Evolutionary conservation across 148 eudicot genomes (phyloP).

Genomic region (Heliosperma pusillum): DNA sequence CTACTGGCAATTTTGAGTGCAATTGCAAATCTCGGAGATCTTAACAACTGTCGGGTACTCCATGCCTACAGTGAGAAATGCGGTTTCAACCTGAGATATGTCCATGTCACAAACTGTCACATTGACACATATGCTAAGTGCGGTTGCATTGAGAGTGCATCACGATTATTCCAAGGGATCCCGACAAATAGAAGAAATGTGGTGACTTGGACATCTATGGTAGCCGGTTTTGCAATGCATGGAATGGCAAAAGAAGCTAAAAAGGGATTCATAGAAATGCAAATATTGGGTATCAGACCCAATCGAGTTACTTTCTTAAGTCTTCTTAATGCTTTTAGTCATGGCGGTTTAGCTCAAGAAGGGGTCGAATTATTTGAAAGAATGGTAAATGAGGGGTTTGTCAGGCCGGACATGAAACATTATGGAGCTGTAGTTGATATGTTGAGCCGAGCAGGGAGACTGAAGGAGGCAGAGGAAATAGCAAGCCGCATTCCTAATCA

Average conservation of each 20-base stretch:
- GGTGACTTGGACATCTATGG: constrained; percentile 66
- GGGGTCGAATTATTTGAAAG: constrained; percentile 50
- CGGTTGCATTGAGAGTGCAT: constrained; percentile 52
- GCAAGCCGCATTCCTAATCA: constrained; percentile 36
- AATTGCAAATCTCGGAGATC: constrained; percentile 42
- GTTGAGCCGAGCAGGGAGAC: constrained; percentile 62
- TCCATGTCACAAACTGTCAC: constrained; percentile 47
- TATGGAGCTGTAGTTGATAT: constrained; percentile 60
- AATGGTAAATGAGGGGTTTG: constrained; percentile 33
- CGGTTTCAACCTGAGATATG: constrained; percentile 32
- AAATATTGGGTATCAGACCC: constrained; percentile 37
- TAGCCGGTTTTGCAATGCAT: constrained; percentile 61
- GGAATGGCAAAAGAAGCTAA: constrained; percentile 58
- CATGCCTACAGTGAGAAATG: constrained; percentile 48
- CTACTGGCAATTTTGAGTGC: constrained; percentile 46
- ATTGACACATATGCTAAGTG: constrained; percentile 61
- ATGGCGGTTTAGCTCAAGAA: constrained; percentile 59
- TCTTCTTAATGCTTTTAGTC: constrained; percentile 53
- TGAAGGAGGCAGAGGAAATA: constrained; percentile 59
- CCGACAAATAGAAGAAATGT: constrained; percentile 31
- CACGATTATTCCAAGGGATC: constrained; percentile 37
- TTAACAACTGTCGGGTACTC: constrained; percentile 38
- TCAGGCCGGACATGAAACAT: constrained; percentile 48
- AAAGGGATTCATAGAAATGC: constrained; percentile 40
- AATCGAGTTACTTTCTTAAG: constrained; percentile 60